phyloP scores from a whole-genome alignment of 352 stramenopile genomes.

The Phytophthora fragariae region DNA sequence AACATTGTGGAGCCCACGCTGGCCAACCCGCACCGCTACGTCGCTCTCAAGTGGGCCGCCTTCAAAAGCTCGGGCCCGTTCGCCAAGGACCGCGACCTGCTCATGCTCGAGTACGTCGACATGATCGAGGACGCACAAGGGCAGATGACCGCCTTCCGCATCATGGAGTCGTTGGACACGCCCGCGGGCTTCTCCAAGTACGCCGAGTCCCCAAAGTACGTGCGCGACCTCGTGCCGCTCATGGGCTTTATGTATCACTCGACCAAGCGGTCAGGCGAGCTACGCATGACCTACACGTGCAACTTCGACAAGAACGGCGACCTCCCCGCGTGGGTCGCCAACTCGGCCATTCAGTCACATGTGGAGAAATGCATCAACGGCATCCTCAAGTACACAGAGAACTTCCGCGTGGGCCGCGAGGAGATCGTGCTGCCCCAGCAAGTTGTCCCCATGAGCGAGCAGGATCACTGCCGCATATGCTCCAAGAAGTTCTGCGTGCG shows the following conservation, averaged over 20 bases:
- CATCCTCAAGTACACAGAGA: conserved; percentile 89
- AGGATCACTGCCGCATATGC: conserved; percentile 76
- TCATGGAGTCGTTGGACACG: conserved; percentile 87
- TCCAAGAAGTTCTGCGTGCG: conserved; percentile 81
- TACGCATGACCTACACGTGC: conserved; percentile 89
- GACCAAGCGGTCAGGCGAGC: conserved; percentile 77
- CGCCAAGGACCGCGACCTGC: conserved; percentile 80
- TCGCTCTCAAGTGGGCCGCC: conserved; percentile 86
- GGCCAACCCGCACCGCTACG: conserved; percentile 76
- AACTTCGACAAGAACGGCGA: conserved; percentile 89
- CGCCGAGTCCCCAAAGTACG: conserved; percentile 70
- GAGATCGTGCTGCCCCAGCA: conserved; percentile 81
- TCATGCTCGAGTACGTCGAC: conserved; percentile 90
- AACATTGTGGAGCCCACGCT: conserved; percentile 80
- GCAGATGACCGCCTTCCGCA: conserved; percentile 83
- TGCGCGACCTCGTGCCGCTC: conserved; percentile 78
- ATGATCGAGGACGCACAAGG: conserved; percentile 89
- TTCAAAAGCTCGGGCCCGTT: conserved; percentile 88
- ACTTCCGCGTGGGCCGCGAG: conserved; percentile 70
- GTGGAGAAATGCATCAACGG: conserved; percentile 89
- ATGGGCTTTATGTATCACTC: conserved; percentile 91
- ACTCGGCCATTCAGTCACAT: conserved; percentile 87
- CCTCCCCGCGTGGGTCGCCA: conserved; percentile 82
- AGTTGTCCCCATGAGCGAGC: conserved; percentile 77
- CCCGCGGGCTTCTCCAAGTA: conserved; percentile 56